Evolutionary conservation across 73 alveolate species (phyloP), one percentile per base, ranked within the genome.

Genomic region (Blepharisma stoltei): DNA sequence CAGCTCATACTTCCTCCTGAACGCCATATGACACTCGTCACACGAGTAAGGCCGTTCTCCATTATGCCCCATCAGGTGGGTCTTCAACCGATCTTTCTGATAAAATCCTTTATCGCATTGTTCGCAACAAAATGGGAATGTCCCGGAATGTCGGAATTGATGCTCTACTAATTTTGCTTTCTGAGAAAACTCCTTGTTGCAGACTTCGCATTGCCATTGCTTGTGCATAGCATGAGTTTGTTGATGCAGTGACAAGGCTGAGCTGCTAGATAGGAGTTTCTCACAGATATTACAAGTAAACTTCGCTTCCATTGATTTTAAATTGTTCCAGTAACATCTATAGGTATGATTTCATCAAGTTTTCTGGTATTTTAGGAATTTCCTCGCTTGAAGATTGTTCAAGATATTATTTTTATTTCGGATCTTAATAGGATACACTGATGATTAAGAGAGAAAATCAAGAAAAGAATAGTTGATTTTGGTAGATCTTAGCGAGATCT

Each of bases 121-220:
- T 60, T 20, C 18, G 23, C 73, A 60, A 9, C 2, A n/a, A 60
- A 60, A 60, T 14, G 73, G 73, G 18, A 38, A 38, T 14, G 49
- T 60, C 38, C 73, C 46, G 46, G 14, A 0, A 25, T 60, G 73
- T 18, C 73, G 38, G 45, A 14, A 14, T 5, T 14, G 46, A 38
- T 60, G 73, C 73, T 60, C 73, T n/a, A 60, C 46, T 60, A 60
- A 25, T 25, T 60, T 60, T 60, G 73, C 14, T 25, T 60, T 60
- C 46, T 60, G 73, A 25, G 73, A 25, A 60, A 60, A 60, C 14
- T 25, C 73, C 23, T 38, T 60, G 14, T n/a, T 14, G 73, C 73
- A 60, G 14, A 20, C 46, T 1, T n/a, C 11, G 47, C 73, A 60
- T 60, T 60, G 14, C 2, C 37, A 60, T 14, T n/a, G 73, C 46